Evolutionary conservation across 164 flowering plant genomes (phyloP).

Genomic region (Nymphaea colorata): DNA sequence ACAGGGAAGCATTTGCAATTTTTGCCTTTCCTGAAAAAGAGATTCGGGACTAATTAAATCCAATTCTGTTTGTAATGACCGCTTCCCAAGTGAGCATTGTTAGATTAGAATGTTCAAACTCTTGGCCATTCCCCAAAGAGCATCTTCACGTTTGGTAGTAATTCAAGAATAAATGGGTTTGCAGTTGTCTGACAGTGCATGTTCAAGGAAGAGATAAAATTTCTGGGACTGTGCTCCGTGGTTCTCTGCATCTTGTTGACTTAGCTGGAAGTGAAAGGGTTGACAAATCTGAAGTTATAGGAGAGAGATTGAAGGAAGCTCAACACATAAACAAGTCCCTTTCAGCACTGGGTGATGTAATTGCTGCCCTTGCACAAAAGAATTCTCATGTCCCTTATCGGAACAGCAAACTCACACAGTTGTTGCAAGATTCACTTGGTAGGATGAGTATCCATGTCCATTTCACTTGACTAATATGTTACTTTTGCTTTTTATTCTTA

Average conservation of each 20-base stretch:
- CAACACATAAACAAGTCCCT: constrained; percentile 85
- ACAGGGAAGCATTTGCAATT: too few relatives aligned
- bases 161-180: constrained; percentile 8
- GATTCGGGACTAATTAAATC: too few relatives aligned
- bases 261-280: constrained; percentile 93
- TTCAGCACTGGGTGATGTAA: constrained; percentile 89
- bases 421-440: constrained; percentile 91
- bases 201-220: constrained; percentile 56
- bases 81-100: too few relatives aligned
- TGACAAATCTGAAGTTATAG: constrained; percentile 79
- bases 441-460: constrained; percentile 8
- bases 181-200: constrained; percentile 68
- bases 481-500: constrained; percentile 5
- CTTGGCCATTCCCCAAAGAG: constrained; percentile 10
- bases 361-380: constrained; percentile 81
- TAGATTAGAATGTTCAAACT: constrained; percentile 10
- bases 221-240: constrained; percentile 51
- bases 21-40: too few relatives aligned
- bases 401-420: constrained; percentile 70
- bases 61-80: too few relatives aligned
- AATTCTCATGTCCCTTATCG: constrained; percentile 84
- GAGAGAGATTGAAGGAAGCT: constrained; percentile 90
- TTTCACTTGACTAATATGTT: neutral
- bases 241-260: constrained; percentile 89
- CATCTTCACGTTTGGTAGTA: too few relatives aligned